Conservation (phyloP, 352 stramenopile genomes). For the Thraustochytrium striatum region DNA sequence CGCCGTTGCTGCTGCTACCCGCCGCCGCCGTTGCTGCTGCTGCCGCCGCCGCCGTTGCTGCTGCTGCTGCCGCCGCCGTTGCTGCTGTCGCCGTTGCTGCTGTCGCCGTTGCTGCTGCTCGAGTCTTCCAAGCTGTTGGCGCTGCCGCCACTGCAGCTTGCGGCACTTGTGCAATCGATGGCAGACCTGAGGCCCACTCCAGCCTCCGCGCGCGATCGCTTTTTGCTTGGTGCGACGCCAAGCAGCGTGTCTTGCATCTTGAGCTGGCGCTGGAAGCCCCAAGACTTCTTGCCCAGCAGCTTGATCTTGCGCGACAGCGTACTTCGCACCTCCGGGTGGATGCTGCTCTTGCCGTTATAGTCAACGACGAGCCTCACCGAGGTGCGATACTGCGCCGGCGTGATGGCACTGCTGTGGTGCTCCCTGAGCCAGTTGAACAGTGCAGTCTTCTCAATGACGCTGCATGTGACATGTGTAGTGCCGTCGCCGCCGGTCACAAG, state of each 20-base stretch:
- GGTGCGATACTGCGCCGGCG: neutral
- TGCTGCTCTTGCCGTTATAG: neutral
- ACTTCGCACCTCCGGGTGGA: neutral
- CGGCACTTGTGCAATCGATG: too few relatives aligned
- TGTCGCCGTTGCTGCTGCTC: too few relatives aligned
- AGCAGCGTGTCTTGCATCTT: neutral
- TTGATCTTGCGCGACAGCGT: neutral
- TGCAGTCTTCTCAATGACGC: neutral
- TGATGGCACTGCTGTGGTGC: neutral
- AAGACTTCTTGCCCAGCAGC: neutral
- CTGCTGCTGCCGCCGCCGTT: neutral
- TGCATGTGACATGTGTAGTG: neutral
- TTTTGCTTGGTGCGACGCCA: too few relatives aligned
- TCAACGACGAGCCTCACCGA: neutral
- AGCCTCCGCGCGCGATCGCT: too few relatives aligned
- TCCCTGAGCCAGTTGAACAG: neutral
- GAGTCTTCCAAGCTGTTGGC: too few relatives aligned
- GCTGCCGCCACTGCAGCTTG: too few relatives aligned
- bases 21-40: neutral
- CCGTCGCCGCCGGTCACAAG: neutral
- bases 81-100: neutral
- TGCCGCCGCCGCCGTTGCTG: too few relatives aligned
- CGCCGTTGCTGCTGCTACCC: neutral
- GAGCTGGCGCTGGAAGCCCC: neutral
- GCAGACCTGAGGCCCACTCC: too few relatives aligned